Conservation (phyloP, 2,329 filamentous ascomycete species). For the Metarhizium anisopliae region DNA sequence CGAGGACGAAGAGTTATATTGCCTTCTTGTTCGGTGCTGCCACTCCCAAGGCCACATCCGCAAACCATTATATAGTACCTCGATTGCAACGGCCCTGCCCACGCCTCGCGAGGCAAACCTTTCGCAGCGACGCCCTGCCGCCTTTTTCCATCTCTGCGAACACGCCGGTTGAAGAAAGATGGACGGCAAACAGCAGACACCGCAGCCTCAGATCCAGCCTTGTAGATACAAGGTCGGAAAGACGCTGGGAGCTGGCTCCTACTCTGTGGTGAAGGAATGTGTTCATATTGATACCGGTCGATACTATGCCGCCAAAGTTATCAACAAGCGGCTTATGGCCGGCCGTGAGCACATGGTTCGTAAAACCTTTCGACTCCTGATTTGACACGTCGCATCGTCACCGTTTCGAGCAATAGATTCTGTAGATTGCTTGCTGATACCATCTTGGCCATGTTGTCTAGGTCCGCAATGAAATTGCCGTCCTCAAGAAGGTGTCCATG, state of each 20-base stretch:
- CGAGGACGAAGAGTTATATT: not conserved
- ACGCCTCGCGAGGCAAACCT: not conserved
- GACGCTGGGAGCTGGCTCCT: conserved; percentile 90
- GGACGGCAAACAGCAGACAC: conserved; percentile 17
- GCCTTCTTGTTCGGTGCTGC: no score
- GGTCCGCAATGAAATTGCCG: conserved; percentile 96
- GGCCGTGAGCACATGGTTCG: conserved; percentile 94
- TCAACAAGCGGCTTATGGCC: conserved; percentile 97
- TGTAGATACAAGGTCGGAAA: conserved; percentile 99
- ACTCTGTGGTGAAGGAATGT: conserved; percentile 98
- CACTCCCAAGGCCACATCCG: not conserved
- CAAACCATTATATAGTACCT: not conserved
- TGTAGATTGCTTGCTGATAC: not conserved
- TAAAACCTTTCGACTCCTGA: not conserved
- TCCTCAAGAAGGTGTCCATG: conserved; percentile 97
- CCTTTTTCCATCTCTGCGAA: not conserved
- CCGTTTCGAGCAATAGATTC: not conserved
- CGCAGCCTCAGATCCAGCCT: conserved; percentile 67
- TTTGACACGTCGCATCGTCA: not conserved
- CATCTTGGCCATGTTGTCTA: conserved; percentile 22
- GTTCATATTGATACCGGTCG: conserved; percentile 96
- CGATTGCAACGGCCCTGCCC: not conserved
- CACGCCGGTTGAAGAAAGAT: conserved; percentile 7
- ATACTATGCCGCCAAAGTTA: conserved; percentile 98
- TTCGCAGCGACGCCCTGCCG: not conserved